Conservation (phyloP, 2,329 filamentous ascomycete species). For the Aspergillus latus region DNA sequence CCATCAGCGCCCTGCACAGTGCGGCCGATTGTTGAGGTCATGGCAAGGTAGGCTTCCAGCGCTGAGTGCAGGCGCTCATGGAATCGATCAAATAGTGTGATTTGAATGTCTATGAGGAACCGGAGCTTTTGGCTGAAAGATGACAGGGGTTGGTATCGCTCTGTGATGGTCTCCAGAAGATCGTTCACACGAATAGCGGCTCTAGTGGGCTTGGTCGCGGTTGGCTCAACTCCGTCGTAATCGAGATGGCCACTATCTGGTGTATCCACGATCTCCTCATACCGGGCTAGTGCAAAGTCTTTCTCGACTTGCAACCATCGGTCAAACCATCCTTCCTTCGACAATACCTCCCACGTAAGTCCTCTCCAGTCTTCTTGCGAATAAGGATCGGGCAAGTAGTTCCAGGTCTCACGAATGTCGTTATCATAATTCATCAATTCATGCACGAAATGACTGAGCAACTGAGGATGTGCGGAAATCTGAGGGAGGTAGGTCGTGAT, state of each 20-base stretch:
- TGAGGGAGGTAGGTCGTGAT: constrained; percentile 66
- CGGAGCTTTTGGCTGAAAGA: constrained; percentile 85
- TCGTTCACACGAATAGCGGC: constrained; percentile 86
- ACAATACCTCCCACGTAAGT: constrained; percentile 76
- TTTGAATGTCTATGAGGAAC: constrained; percentile 91
- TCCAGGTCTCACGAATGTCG: constrained; percentile 71
- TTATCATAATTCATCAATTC: constrained; percentile 89
- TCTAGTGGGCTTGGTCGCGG: constrained; percentile 87
- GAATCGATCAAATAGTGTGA: constrained; percentile 86
- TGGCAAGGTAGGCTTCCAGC: constrained; percentile 80
- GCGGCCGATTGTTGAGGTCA: constrained; percentile 82
- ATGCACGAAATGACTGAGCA: constrained; percentile 81
- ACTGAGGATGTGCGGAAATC: constrained; percentile 68
- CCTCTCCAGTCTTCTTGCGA: constrained; percentile 71
- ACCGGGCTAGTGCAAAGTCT: constrained; percentile 82
- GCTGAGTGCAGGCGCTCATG: constrained; percentile 75
- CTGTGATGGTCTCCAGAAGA: constrained; percentile 80
- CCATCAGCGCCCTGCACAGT: constrained; percentile 77
- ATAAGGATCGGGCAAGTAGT: constrained; percentile 72
- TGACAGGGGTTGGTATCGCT: constrained; percentile 76
- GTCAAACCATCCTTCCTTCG: constrained; percentile 71
- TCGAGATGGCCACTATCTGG: constrained; percentile 80
- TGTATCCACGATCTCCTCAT: constrained; percentile 75
- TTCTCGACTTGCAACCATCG: constrained; percentile 88
- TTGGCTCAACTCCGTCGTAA: constrained; percentile 74